These are phyloP conservation scores for Fagus sylvatica DNA, from an alignment of 306 rosid genomes.

Conservation along the genomic window DNA sequence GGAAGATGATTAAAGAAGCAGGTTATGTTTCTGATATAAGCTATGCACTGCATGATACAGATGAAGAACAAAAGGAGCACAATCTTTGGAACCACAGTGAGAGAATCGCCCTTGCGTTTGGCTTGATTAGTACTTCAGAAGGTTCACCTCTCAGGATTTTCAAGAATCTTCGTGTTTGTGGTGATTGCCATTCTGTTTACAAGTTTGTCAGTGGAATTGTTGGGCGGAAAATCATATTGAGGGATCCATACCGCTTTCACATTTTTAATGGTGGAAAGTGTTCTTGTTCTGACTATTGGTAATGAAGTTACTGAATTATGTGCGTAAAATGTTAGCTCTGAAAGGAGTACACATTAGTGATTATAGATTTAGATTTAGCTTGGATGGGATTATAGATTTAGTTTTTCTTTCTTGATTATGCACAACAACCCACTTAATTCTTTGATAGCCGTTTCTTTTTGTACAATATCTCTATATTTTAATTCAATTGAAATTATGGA, in stretches of 20 bases:
- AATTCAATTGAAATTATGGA: not conserved
- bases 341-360: not conserved
- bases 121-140: constrained; percentile 64
- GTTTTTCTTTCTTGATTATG: not conserved
- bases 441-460: not conserved
- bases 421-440: not conserved
- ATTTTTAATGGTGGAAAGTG: constrained; percentile 78
- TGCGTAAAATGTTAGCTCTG: not conserved
- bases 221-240: constrained; percentile 62
- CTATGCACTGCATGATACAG: constrained; percentile 80
- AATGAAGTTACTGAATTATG: constrained; percentile 24
- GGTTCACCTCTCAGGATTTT: constrained; percentile 66
- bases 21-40: constrained; percentile 86
- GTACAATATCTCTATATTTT: not conserved
- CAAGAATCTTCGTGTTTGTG: constrained; percentile 93
- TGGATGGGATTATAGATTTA: not conserved
- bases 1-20: constrained; percentile 63
- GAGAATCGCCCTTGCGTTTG: constrained; percentile 87
- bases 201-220: constrained; percentile 62
- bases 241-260: constrained; percentile 90
- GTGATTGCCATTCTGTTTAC: constrained; percentile 91
- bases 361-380: not conserved
- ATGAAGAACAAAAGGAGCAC: constrained; percentile 89
- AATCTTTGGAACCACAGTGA: constrained; percentile 97
- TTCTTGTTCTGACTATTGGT: constrained; percentile 91